Evolutionary conservation across 2,329 filamentous ascomycete genomes (phyloP), one percentile per base, ranked within the genome.

Genomic region (Sporothrix brunneoviolacea): DNA sequence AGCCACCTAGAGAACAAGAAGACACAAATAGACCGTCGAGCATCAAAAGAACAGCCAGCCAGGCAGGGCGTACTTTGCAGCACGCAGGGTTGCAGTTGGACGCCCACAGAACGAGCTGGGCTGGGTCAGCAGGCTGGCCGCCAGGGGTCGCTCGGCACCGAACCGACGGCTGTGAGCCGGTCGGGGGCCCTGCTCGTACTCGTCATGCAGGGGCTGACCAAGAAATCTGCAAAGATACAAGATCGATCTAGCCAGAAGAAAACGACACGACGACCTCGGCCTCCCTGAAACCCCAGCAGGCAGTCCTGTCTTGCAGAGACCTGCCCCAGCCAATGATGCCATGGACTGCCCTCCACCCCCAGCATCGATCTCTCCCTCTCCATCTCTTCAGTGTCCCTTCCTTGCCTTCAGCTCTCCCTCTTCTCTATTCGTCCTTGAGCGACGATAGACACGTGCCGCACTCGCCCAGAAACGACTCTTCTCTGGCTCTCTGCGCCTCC

Each of bases 361-460:
- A n/a, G n/a, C n/a, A 22, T 15, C 28, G 13, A 36, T 12, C 9
- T n/a, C 22, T 38, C 12, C 12, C 16, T 24, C 18, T 15, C 12
- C 16, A 10, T 32, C 12, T 19, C 16, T 32, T 13, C n/a, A n/a
- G n/a, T n/a, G n/a, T n/a, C n/a, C n/a, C n/a, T n/a, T n/a, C n/a
- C n/a, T n/a, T n/a, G n/a, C n/a, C n/a, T n/a, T n/a, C n/a, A n/a
- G n/a, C n/a, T n/a, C n/a, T n/a, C n/a, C n/a, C n/a, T n/a, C n/a
- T 3, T 12, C 37, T 22, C 22, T 8, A 39, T 48, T 48, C 21
- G 45, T 10, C 35, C 35, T 46, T 46, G 32, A n/a, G 21, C 28
- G 15, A 5, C 30, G 30, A 44, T 35, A 35, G 19, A 44, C 42
- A 44, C 42, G 42, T 44, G 42, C 42, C 42, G 42, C 19, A 35